Percentiles rank a stretch among this genome's conserved stretches.
These are phyloP conservation scores for Nicotiana obtusifolia DNA, from an alignment of 257 asterid species.

Conservation along the genomic window DNA sequence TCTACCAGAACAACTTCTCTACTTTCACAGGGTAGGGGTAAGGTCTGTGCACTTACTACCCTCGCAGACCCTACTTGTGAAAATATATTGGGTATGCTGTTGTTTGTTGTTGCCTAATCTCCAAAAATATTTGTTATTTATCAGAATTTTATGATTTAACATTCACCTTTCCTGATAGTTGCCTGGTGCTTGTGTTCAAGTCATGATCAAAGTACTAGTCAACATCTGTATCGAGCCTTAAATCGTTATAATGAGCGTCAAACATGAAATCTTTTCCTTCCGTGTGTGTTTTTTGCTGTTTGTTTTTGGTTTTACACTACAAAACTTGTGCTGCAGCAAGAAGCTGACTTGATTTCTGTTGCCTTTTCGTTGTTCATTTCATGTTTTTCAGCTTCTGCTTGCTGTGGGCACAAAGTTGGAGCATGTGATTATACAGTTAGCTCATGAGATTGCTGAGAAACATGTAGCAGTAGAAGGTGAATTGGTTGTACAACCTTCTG, in stretches of 20 bases:
- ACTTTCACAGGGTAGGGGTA: too few species aligned
- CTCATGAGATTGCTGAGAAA: slow-evolving; percentile 38
- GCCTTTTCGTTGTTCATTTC: not conserved
- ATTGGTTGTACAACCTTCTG: slow-evolving; percentile 40
- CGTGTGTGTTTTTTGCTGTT: too few species aligned
- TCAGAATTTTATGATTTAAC: not conserved
- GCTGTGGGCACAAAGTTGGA: slow-evolving; percentile 95
- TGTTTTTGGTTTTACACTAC: not conserved
- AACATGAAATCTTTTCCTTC: not conserved
- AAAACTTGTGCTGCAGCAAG: not conserved
- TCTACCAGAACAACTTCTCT: too few species aligned
- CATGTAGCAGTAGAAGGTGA: slow-evolving; percentile 47
- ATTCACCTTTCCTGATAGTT: not conserved
- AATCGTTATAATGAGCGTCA: not conserved
- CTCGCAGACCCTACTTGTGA: too few species aligned
- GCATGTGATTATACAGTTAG: slow-evolving; percentile 71
- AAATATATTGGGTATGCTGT: too few species aligned
- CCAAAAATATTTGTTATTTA: not conserved
- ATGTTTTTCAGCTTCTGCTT: slow-evolving; percentile 59
- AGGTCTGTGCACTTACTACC: too few species aligned
- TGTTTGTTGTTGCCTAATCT: too few species aligned
- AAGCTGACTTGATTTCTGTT: not conserved
- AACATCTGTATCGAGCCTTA: not conserved
- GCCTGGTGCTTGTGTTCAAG: not conserved
- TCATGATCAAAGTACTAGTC: not conserved